Base-by-base conservation (phyloP, 2,329 filamentous ascomycete species). In the Colletotrichum tofieldiae region DNA sequence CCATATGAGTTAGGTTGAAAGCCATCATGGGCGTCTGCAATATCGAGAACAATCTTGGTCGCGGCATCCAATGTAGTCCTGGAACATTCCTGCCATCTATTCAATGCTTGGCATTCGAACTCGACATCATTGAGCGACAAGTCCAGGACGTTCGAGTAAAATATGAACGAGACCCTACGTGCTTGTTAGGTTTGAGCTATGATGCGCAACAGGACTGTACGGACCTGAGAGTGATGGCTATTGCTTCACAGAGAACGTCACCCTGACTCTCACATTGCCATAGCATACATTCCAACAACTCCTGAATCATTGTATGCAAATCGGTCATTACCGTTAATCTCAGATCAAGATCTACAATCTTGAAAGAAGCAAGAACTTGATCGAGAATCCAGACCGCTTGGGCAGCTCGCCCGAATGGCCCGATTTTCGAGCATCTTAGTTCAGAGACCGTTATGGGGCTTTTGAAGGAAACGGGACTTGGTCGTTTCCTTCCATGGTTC, bases 31-130 rank as follows among this genome's bases (percentile, higher is more conserved):
- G 23, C 23, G 18, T 45, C 39, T 16, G 11, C 39, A 9, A 49
- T 61, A 9, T 47, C 58, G 9, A 47, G 26, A 7, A 61, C 23
- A n/a, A 61, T 61, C 39, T 43, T 61, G 5, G 58, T 61, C 9
- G 43, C 39, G 9, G 39, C 14, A n/a, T 61, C n/a, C 3, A 61
- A 37, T 8, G 58, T 49, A 20, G 9, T n/a, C 23, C 35, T 32
- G 16, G 58, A 45, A n/a, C 29, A 45, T 32, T 43, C 39, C 23
- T 61, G 26, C 58, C 39, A 45, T 9, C 5, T 20, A 1, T 8
- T 32, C 11, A 26, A 7, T 20, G 23, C 35, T 16, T 41, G 29
- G 23, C 16, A 18, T 5, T 59, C 14, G 9, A 5, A 12, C 4
- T 20, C 29, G 35, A 12, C 9, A 5, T 18, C 11, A 23, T 16